Percentiles rank a stretch among this genome's conserved stretches.
These are phyloP conservation scores for Entelexis paramagnoliae DNA, from an alignment of 1,139 yeast genomes.

Conservation along the genomic window DNA sequence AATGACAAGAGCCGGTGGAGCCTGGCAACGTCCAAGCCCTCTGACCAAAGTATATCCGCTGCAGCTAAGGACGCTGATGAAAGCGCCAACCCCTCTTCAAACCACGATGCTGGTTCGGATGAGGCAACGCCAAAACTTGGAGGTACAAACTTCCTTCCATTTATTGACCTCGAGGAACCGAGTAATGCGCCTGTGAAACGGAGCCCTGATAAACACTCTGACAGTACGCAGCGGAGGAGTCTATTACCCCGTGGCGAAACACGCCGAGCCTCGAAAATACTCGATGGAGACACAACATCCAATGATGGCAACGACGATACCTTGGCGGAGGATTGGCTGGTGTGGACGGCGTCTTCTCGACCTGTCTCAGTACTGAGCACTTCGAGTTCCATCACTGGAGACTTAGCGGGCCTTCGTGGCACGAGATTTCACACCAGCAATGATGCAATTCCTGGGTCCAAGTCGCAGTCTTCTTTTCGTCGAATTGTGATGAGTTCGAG, in stretches of 20 bases:
- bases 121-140: neutral
- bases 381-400: neutral
- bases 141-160: neutral
- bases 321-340: slow-evolving; percentile 18
- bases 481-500: slow-evolving; percentile 27
- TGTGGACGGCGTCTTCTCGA: slow-evolving; percentile 16
- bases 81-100: neutral
- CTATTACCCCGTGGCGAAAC: neutral
- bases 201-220: too few relatives aligned
- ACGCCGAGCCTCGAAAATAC: neutral
- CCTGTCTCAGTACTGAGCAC: slow-evolving; percentile 14
- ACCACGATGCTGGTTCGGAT: neutral
- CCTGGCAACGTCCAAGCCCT: neutral
- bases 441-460: neutral
- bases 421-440: neutral
- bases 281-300: slow-evolving; percentile 2
- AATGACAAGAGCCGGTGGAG: slow-evolving; percentile 15
- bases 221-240: neutral
- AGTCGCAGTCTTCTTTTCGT: slow-evolving; percentile 18
- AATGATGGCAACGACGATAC: slow-evolving; percentile 10
- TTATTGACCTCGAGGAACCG: neutral
- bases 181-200: neutral
- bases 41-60: slow-evolving; percentile 4
- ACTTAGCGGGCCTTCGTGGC: neutral
- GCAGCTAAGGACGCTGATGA: neutral